Percentiles rank a stretch among this genome's conserved stretches.
These are phyloP conservation scores for Dendrostoma leiphaemia DNA, from an alignment of 2,329 filamentous ascomycete species.

Conservation along the genomic window DNA sequence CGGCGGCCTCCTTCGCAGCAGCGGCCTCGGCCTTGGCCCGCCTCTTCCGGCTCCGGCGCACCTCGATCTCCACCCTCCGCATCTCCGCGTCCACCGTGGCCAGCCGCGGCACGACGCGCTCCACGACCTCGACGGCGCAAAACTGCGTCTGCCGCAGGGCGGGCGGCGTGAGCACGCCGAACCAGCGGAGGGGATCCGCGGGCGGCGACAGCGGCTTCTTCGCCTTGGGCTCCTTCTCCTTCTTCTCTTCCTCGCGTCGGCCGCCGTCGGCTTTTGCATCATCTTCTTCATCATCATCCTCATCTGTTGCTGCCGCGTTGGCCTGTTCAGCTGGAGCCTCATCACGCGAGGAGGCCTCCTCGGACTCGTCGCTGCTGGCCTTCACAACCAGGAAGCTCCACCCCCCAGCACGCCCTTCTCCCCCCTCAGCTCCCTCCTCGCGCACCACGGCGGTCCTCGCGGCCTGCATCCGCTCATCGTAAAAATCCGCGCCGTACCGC, in stretches of 20 bases:
- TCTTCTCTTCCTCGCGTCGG: slow-evolving; percentile 14
- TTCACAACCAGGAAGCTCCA: not conserved
- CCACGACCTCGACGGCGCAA: slow-evolving; percentile 54
- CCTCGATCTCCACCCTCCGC: slow-evolving; percentile 64
- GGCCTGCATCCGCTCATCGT: slow-evolving; percentile 72
- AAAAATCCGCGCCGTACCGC: slow-evolving; percentile 68
- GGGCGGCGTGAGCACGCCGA: slow-evolving; percentile 52
- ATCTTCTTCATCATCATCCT: slow-evolving; percentile 16
- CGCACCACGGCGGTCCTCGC: slow-evolving; percentile 27
- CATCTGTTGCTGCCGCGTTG: slow-evolving; percentile 8
- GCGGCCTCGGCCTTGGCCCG: slow-evolving; percentile 45
- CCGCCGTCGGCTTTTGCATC: no score
- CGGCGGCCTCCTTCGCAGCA: slow-evolving; percentile 27
- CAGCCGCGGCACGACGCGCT: slow-evolving; percentile 56
- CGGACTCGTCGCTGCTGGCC: not conserved
- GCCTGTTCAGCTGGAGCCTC: not conserved
- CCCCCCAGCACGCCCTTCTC: not conserved
- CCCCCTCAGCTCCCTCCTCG: not conserved
- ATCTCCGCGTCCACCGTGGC: slow-evolving; percentile 59
- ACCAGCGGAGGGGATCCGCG: slow-evolving; percentile 58
- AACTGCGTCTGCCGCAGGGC: slow-evolving; percentile 57
- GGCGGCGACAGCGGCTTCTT: slow-evolving; percentile 14
- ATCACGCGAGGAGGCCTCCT: slow-evolving; percentile 4
- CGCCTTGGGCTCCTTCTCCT: slow-evolving; percentile 16
- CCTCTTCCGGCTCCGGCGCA: slow-evolving; percentile 60